Percentiles rank a stretch among this genome's conserved stretches.
These are phyloP conservation scores for Penicillium palitans DNA, from an alignment of 2,329 filamentous ascomycete species.

Conservation along the genomic window DNA sequence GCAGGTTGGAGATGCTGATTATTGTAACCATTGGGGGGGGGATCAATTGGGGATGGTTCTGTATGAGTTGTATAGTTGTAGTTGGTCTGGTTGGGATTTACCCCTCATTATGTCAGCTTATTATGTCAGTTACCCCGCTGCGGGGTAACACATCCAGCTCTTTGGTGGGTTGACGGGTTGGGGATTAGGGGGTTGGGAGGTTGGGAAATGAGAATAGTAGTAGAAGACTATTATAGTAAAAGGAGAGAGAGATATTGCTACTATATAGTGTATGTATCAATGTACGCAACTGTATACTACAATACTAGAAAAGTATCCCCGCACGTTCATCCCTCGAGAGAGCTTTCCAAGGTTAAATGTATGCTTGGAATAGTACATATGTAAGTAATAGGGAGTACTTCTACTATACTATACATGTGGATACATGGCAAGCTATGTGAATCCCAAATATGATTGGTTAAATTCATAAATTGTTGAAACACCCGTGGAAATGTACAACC, in stretches of 20 bases:
- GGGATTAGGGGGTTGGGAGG: not conserved
- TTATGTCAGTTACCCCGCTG: not conserved
- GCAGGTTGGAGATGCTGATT: not conserved
- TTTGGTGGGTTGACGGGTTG: not conserved
- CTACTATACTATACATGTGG: not conserved
- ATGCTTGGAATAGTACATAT: too few species aligned
- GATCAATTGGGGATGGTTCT: not conserved
- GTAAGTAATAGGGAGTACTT: too few species aligned
- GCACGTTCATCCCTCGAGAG: not conserved
- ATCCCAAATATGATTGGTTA: not conserved
- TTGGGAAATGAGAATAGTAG: not conserved
- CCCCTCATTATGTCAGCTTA: conserved; percentile 28
- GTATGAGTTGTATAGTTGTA: not conserved
- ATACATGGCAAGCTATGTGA: not conserved
- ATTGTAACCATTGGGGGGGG: not conserved
- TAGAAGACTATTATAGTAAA: not conserved
- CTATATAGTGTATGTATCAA: not conserved
- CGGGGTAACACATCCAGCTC: not conserved
- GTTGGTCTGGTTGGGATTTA: not conserved
- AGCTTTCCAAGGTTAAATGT: not conserved
- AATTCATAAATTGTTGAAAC: not conserved
- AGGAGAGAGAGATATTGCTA: not conserved
- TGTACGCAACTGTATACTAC: not conserved
- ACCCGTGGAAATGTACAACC: not conserved
- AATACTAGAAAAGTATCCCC: not conserved